Conservation (phyloP, 805 yeast species). For the Yamadazyma kitorensis region DNA sequence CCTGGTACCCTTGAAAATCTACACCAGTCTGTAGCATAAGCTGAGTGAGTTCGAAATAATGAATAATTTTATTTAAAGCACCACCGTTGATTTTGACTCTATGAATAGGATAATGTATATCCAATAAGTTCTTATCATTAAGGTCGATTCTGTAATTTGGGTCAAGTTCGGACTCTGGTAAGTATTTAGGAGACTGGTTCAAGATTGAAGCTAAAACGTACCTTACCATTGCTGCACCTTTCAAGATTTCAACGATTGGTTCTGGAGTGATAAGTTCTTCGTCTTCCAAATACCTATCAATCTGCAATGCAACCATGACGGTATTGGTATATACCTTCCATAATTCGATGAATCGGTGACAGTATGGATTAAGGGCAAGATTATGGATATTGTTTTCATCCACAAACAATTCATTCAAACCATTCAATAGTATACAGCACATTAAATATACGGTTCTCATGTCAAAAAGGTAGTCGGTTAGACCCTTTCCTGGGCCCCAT, state of each 20-base stretch:
- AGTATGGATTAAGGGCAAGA: conserved; percentile 58
- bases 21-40: conserved; percentile 7
- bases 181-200: conserved; percentile 2
- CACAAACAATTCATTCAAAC: conserved; percentile 30
- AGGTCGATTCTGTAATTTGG: conserved; percentile 6
- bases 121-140: conserved; percentile 5
- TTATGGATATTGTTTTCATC: conserved; percentile 29
- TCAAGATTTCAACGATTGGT: conserved; percentile 34
- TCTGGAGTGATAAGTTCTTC: conserved; percentile 28
- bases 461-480: conserved; percentile 23
- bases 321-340: conserved; percentile 69
- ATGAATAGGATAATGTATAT: conserved; percentile 29
- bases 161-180: no score
- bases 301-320: conserved; percentile 57
- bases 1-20: conserved; percentile 1
- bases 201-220: conserved; percentile 59
- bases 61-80: conserved; percentile 16
- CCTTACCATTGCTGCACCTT: conserved; percentile 65
- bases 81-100: conserved; percentile 36
- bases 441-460: conserved; percentile 28
- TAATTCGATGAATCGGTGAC: conserved; percentile 51
- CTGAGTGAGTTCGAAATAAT: conserved; percentile 6
- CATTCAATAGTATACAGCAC: conserved; percentile 30
- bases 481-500: conserved; percentile 21
- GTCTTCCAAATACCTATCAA: conserved; percentile 34